Evolutionary conservation across 257 asterid genomes (phyloP).

Genomic region (Plantago ovata): DNA sequence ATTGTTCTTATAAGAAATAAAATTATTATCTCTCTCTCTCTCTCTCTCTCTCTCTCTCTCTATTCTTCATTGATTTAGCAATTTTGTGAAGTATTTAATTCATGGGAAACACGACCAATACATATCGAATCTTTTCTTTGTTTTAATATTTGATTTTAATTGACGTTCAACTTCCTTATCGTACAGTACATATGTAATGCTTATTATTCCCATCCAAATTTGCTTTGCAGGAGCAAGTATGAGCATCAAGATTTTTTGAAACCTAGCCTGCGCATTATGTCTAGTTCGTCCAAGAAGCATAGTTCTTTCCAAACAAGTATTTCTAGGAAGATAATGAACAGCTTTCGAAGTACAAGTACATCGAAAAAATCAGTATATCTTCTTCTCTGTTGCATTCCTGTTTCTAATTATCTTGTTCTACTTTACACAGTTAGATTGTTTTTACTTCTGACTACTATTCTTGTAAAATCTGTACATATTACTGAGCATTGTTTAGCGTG

Average conservation of each 20-base stretch:
- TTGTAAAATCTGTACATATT: not conserved
- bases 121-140: not conserved
- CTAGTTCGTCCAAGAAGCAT: slow-evolving; percentile 41
- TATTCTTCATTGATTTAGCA: not conserved
- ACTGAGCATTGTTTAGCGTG: not conserved
- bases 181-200: slow-evolving; percentile 2
- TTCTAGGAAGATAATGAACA: slow-evolving; percentile 60
- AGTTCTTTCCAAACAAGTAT: slow-evolving; percentile 69
- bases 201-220: slow-evolving; percentile 11
- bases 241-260: slow-evolving; percentile 90
- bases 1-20: too few species aligned
- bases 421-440: not conserved
- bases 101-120: not conserved
- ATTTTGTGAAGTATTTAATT: not conserved
- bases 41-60: not conserved
- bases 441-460: not conserved
- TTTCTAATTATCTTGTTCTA: not conserved
- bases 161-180: slow-evolving; percentile 1
- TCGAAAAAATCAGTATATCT: slow-evolving; percentile 54
- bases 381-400: slow-evolving; percentile 8
- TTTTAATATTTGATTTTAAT: not conserved
- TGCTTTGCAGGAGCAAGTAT: slow-evolving; percentile 65
- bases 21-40: not conserved
- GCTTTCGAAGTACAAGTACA: slow-evolving; percentile 66
- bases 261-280: slow-evolving; percentile 89